Percentiles rank a stretch among this genome's conserved stretches.
These are phyloP conservation scores for Haematococcus lacustris DNA, from an alignment of 139 green algal genomes.

Conservation along the genomic window DNA sequence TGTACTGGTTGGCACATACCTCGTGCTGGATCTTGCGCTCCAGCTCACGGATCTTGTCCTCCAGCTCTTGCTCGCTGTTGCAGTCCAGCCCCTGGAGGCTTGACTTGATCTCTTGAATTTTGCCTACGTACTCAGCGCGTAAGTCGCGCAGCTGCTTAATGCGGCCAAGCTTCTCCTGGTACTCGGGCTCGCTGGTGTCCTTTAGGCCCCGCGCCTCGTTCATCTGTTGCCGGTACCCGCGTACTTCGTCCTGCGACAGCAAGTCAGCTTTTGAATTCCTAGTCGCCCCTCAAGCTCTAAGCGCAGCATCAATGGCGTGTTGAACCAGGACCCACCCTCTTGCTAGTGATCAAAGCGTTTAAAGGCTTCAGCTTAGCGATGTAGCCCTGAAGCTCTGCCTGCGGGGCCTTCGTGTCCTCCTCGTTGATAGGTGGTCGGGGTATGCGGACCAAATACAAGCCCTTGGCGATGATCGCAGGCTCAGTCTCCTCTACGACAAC, in stretches of 20 bases:
- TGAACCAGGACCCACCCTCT: conserved; percentile 31
- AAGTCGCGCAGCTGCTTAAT: conserved; percentile 35
- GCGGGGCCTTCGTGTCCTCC: conserved; percentile 25
- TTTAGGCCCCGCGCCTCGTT: conserved; percentile 27
- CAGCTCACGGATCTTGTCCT: conserved; percentile 35
- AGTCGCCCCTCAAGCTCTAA: too few species aligned
- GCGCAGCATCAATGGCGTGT: too few species aligned
- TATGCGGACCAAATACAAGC: conserved; percentile 41
- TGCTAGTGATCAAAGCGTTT: conserved; percentile 25
- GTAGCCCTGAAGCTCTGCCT: conserved; percentile 25
- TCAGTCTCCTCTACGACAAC: neutral
- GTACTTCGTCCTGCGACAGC: conserved; percentile 35
- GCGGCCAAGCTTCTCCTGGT: conserved; percentile 41
- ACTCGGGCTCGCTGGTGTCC: conserved; percentile 42
- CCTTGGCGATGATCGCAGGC: conserved; percentile 2
- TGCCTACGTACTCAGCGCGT: conserved; percentile 19
- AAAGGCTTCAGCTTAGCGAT: conserved; percentile 39
- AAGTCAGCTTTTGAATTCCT: too few species aligned
- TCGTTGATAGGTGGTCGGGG: conserved; percentile 37
- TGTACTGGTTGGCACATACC: neutral
- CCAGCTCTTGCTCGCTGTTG: conserved; percentile 41
- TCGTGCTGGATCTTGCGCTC: conserved; percentile 34
- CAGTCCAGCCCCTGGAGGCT: conserved; percentile 34
- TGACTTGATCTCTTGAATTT: conserved; percentile 19
- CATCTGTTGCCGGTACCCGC: conserved; percentile 36